phyloP scores from a whole-genome alignment of 768 basidiomycete species.

The Daedaleopsis sinensis region DNA sequence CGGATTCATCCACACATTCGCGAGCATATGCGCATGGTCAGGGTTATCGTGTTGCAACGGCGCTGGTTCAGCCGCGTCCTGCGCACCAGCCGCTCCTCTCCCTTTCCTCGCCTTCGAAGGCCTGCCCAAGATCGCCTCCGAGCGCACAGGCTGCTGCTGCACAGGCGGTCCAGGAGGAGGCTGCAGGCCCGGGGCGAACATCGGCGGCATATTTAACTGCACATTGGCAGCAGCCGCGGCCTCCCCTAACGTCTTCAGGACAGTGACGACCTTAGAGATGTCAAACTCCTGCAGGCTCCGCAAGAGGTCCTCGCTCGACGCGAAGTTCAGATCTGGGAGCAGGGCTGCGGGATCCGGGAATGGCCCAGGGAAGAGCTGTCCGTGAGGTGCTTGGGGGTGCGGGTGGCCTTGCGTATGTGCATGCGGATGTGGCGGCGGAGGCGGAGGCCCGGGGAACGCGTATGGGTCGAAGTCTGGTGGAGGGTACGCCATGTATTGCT shows the following conservation, averaged over 20 bases:
- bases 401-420: constrained; percentile 26
- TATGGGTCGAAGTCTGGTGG: constrained; percentile 33
- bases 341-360: constrained; percentile 21
- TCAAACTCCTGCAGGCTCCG: constrained; percentile 76
- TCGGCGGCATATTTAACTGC: constrained; percentile 29
- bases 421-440: constrained; percentile 32
- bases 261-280: constrained; percentile 67
- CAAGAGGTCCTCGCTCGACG: constrained; percentile 73
- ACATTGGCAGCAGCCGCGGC: constrained; percentile 49
- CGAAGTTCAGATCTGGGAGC: constrained; percentile 43
- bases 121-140: constrained; percentile 46
- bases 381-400: constrained; percentile 18
- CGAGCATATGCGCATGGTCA: constrained; percentile 68
- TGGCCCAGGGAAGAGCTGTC: constrained; percentile 20
- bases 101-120: constrained; percentile 36
- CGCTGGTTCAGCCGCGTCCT: constrained; percentile 5
- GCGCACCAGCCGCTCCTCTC: not conserved
- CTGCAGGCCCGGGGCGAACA: constrained; percentile 28
- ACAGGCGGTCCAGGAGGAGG: constrained; percentile 39
- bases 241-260: constrained; percentile 66
- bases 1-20: constrained; percentile 80
- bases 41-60: constrained; percentile 38
- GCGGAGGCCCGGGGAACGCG: constrained; percentile 25
- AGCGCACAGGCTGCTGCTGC: constrained; percentile 45
- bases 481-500: constrained; percentile 31